phyloP scores from a whole-genome alignment of 2,329 filamentous ascomycete species.

The Trichocomaceae sp. region DNA sequence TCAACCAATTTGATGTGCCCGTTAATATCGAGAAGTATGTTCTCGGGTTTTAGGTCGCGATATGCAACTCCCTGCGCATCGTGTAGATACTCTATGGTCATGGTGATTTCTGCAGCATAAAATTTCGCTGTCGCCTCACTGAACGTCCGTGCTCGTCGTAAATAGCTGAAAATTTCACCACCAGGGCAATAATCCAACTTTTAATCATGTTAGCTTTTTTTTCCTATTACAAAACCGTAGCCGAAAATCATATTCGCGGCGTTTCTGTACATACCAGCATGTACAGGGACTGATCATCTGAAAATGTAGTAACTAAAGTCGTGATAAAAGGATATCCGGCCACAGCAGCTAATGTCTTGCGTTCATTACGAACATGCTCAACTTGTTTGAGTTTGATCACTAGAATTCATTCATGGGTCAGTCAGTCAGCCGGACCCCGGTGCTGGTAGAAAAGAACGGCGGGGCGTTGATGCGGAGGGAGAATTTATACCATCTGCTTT shows the following conservation, averaged over 20 bases:
- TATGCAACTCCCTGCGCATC: slow-evolving; percentile 60
- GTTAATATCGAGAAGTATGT: slow-evolving; percentile 59
- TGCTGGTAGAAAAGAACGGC: background rate
- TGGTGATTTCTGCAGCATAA: slow-evolving; percentile 60
- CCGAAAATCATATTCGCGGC: background rate
- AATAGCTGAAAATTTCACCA: slow-evolving; percentile 61
- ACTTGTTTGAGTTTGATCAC: slow-evolving; percentile 59
- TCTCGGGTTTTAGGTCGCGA: slow-evolving; percentile 60
- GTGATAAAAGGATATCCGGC: slow-evolving; percentile 62
- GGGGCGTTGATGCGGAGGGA: background rate
- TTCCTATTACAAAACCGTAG: background rate
- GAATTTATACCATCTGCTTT: slow-evolving; percentile 42
- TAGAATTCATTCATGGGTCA: slow-evolving; percentile 15
- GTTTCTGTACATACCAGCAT: slow-evolving; percentile 38
- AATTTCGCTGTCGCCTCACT: slow-evolving; percentile 58
- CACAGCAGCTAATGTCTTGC: slow-evolving; percentile 56
- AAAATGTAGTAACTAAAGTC: slow-evolving; percentile 58
- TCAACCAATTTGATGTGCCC: slow-evolving; percentile 62
- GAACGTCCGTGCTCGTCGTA: slow-evolving; percentile 56
- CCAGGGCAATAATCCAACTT: slow-evolving; percentile 62
- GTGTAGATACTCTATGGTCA: slow-evolving; percentile 60
- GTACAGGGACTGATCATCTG: slow-evolving; percentile 54
- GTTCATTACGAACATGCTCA: slow-evolving; percentile 62
- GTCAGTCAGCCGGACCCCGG: background rate
- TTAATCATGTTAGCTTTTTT: background rate